phyloP scores from a whole-genome alignment of 805 yeast genomes.

The Candida easanensis region DNA sequence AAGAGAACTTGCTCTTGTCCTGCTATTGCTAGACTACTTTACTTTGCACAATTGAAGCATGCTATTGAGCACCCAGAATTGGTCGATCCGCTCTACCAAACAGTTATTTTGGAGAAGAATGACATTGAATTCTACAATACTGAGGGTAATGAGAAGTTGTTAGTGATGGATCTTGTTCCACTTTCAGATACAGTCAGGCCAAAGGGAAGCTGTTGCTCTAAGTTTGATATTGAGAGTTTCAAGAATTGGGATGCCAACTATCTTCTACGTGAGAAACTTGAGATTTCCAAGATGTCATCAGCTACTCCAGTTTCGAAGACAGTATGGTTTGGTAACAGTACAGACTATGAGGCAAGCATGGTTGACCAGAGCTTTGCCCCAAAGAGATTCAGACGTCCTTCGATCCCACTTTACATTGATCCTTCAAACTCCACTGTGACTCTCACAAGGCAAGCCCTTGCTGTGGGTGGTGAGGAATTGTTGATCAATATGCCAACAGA shows the following conservation, averaged over 20 bases:
- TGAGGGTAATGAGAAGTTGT: constrained; percentile 9
- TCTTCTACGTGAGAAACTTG: constrained; percentile 72
- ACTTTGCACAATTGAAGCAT: constrained; percentile 40
- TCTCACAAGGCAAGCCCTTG: constrained; percentile 32
- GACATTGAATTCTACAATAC: constrained; percentile 14
- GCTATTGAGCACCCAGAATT: constrained; percentile 27
- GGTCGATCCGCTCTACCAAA: constrained; percentile 23
- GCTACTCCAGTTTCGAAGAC: constrained; percentile 56
- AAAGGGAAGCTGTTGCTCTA: constrained; percentile 28
- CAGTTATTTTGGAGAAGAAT: constrained; percentile 21
- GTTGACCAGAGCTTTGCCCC: neutral
- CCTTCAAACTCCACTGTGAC: constrained; percentile 49
- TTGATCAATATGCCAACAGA: constrained; percentile 50
- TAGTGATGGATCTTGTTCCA: constrained; percentile 28
- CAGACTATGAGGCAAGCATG: constrained; percentile 51
- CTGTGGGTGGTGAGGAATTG: constrained; percentile 17
- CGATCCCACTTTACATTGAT: constrained; percentile 44
- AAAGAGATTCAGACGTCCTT: neutral
- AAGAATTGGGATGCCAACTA: constrained; percentile 69
- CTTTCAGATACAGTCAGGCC: constrained; percentile 13
- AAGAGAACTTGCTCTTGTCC: constrained; percentile 34
- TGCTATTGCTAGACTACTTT: constrained; percentile 38
- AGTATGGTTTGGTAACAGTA: constrained; percentile 82
- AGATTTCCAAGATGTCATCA: constrained; percentile 77
- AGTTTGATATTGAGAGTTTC: constrained; percentile 40